A percentile compares a stretch with the other conserved stretches of the same genome.
Conservation (phyloP, 768 basidiomycete species). For the Boletus eberwhitei region DNA sequence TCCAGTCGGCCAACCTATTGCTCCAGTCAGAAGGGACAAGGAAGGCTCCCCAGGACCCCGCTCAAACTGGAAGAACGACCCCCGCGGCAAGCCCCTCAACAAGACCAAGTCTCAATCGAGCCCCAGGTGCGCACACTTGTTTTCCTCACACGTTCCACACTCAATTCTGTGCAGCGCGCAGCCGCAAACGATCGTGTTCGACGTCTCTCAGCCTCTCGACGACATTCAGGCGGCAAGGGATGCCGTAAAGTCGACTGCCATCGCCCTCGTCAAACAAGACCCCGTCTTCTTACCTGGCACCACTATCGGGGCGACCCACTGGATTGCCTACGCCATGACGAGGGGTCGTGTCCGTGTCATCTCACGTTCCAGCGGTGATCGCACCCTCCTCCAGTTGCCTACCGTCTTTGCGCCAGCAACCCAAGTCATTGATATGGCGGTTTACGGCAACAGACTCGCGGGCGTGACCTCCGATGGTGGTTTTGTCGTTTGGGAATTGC, state of each 20-base stretch:
- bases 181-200: conserved; percentile 67
- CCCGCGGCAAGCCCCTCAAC: conserved; percentile 34
- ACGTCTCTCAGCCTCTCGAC: conserved; percentile 68
- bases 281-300: conserved; percentile 80
- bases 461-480: conserved; percentile 88
- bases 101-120: conserved; percentile 51
- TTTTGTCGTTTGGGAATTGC: conserved; percentile 86
- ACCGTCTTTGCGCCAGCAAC: conserved; percentile 55
- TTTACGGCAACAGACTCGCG: conserved; percentile 75
- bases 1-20: conserved; percentile 43
- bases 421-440: conserved; percentile 83
- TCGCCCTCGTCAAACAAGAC: conserved; percentile 85
- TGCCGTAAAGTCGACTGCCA: conserved; percentile 83
- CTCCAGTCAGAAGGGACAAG: conserved; percentile 52
- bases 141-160: not conserved
- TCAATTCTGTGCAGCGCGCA: conserved; percentile 43
- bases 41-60: conserved; percentile 69
- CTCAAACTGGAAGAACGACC: conserved; percentile 37
- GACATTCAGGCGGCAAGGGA: conserved; percentile 76
- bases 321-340: conserved; percentile 93
- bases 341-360: conserved; percentile 88
- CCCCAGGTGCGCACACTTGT: conserved; percentile 45
- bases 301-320: conserved; percentile 87
- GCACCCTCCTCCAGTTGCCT: conserved; percentile 78
- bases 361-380: conserved; percentile 83